Base-by-base conservation (phyloP, 2,329 filamentous ascomycete genomes). In the Xylaria sp. region DNA sequence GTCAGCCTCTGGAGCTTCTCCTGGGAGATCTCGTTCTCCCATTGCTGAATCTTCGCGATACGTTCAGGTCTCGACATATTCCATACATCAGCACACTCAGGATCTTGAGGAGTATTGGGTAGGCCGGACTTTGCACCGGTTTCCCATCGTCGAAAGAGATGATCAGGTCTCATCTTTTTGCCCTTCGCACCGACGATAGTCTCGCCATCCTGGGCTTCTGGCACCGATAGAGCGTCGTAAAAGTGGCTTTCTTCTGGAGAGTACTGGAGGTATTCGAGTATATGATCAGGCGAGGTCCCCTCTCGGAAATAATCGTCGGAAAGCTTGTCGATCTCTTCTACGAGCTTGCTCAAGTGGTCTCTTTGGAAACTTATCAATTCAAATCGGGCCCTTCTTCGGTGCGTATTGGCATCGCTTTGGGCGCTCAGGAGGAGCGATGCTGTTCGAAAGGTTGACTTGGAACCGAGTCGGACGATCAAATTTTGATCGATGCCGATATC, bases 391-490 rank as follows among this genome's bases (percentile, higher is more conserved):
- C 37, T 62, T 9, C 54, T 52, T 37, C 34, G 57, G 7, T 13
- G 37, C 6, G 39, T 3, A 2, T 16, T 42, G 37, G 23, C 39
- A 61, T 0, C 60, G 52, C 1, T 79, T 60, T 66, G 66, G 3
- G 35, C 34, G 42, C 34, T 63, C 7, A 68, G 44, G 0, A 59
- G 76, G 0, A 89, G 71, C 0, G 65, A 54, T 1, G 75, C 73
- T 0, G 85, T 89, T 3, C 71, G 69, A 0, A 67, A 30, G 0
- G 79, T 84, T 0, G 68, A 81, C 61, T 89, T 89, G 0, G 79
- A 80, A 0, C 88, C 88, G 0, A 91, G 75, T 0, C 89, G 80
- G 0, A 88, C 80, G 58, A 91, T 87, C 0, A 66, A 44, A 0
- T 68, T 51, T 0, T 63, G 1, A 0, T 76, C 65, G 5, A 91